These are phyloP conservation scores for Dentipellis fragilis DNA, from an alignment of 768 basidiomycete genomes.

Conservation along the genomic window DNA sequence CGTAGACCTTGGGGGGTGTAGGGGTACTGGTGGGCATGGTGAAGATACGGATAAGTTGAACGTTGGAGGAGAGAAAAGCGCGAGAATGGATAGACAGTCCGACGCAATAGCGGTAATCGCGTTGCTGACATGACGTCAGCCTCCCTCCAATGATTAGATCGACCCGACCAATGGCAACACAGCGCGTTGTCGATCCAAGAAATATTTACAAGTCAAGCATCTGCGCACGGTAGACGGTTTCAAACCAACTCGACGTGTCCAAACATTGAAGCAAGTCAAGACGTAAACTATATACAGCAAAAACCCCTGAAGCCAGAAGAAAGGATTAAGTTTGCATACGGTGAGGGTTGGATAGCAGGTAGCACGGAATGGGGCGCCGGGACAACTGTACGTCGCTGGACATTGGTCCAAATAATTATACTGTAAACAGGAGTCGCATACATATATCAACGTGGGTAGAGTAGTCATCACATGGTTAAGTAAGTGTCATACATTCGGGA, in stretches of 20 bases:
- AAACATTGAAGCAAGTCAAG: background rate
- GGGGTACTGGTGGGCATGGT: background rate
- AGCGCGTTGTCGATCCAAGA: too few relatives aligned
- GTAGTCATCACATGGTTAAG: background rate
- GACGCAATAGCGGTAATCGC: too few relatives aligned
- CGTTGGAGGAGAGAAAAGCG: background rate
- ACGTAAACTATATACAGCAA: background rate
- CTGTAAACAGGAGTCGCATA: background rate
- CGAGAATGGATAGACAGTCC: background rate
- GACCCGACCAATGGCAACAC: too few relatives aligned
- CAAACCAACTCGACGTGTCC: too few relatives aligned
- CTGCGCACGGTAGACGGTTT: too few relatives aligned
- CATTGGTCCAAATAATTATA: background rate
- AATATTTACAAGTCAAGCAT: too few relatives aligned
- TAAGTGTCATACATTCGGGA: background rate
- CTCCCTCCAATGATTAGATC: too few relatives aligned
- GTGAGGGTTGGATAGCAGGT: background rate
- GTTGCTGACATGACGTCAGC: too few relatives aligned
- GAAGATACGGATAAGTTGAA: background rate
- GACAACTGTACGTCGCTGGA: background rate
- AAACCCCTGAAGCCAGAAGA: background rate
- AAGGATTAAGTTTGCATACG: background rate
- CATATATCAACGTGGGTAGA: background rate
- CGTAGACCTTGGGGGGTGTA: conserved; percentile 44
- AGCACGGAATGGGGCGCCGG: background rate